These are phyloP conservation scores for Cubamyces lactineus DNA, from an alignment of 768 basidiomycete species.

Conservation along the genomic window DNA sequence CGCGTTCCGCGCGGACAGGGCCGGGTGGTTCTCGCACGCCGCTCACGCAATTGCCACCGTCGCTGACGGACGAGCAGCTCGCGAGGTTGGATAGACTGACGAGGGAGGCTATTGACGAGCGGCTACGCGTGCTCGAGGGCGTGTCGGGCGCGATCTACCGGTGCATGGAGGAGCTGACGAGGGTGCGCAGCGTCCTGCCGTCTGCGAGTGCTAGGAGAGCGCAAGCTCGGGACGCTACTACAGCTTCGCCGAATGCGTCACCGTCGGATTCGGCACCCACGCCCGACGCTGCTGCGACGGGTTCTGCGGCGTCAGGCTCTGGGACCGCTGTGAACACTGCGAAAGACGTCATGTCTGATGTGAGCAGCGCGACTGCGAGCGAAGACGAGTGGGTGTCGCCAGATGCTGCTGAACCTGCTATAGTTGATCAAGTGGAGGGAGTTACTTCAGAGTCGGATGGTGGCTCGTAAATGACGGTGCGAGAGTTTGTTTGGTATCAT, in stretches of 20 bases:
- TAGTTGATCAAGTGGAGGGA: neutral
- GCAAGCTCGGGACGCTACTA: neutral
- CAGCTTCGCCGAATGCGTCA: neutral
- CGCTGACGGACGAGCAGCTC: slow-evolving; percentile 64
- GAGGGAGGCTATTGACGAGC: slow-evolving; percentile 83
- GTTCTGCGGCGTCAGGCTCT: too few species aligned
- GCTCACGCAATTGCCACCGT: slow-evolving; percentile 43
- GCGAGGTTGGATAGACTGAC: slow-evolving; percentile 66
- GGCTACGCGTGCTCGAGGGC: slow-evolving; percentile 75
- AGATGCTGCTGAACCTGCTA: neutral
- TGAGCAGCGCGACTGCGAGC: neutral
- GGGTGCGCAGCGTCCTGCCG: slow-evolving; percentile 74
- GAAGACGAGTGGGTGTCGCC: neutral
- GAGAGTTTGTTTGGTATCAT: neutral
- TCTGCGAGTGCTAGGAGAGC: slow-evolving; percentile 11
- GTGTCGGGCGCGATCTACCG: slow-evolving; percentile 74
- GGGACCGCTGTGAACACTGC: too few species aligned
- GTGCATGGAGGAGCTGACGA: slow-evolving; percentile 79
- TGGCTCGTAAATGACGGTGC: too few species aligned
- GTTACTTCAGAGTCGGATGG: neutral
- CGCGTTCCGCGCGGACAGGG: slow-evolving; percentile 14
- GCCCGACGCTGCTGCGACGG: too few species aligned
- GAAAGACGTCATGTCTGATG: too few species aligned
- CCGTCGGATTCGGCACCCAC: neutral
- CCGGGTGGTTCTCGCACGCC: slow-evolving; percentile 16